Percentiles rank a stretch among this genome's conserved stretches.
Conservation (phyloP, 495 filamentous ascomycete species). For the Tetracladium setigerum region DNA sequence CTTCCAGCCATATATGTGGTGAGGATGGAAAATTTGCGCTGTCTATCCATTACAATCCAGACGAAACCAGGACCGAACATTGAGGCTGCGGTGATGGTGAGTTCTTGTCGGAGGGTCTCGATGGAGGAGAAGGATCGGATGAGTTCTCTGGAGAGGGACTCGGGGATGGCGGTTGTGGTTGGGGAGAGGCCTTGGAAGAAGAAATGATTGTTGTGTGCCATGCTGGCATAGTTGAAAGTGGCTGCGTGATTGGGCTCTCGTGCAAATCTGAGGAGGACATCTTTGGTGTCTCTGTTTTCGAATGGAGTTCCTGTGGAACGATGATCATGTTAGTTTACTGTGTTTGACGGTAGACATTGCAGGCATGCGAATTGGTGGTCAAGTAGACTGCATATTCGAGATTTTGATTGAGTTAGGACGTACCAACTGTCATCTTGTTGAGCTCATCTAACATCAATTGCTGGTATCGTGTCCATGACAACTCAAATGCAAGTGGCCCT, state of each 20-base stretch:
- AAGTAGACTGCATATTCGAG: too few species aligned
- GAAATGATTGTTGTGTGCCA: slow-evolving; percentile 94
- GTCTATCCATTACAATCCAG: slow-evolving; percentile 66
- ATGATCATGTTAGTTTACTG: slow-evolving; percentile 3
- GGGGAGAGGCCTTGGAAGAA: slow-evolving; percentile 63
- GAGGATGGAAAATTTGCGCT: slow-evolving; percentile 44
- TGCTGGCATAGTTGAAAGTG: slow-evolving; percentile 90
- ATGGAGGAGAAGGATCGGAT: slow-evolving; percentile 65
- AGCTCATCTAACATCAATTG: slow-evolving; percentile 61
- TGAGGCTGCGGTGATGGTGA: slow-evolving; percentile 71
- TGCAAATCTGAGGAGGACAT: slow-evolving; percentile 67
- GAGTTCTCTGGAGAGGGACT: slow-evolving; percentile 41
- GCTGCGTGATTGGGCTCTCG: slow-evolving; percentile 67
- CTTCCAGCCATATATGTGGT: slow-evolving; percentile 87
- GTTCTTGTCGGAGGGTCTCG: slow-evolving; percentile 68
- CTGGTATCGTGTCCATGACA: slow-evolving; percentile 83
- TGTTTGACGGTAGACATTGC: too few species aligned
- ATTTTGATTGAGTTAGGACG: slow-evolving; percentile 11
- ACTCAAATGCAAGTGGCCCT: slow-evolving; percentile 54
- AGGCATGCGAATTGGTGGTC: too few species aligned
- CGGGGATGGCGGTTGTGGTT: slow-evolving; percentile 40
- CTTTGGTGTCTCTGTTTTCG: slow-evolving; percentile 33
- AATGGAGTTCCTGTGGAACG: slow-evolving; percentile 10
- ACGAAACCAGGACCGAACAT: slow-evolving; percentile 98
- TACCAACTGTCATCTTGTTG: slow-evolving; percentile 67